Base-by-base conservation (phyloP, 2,329 filamentous ascomycete genomes). In the Hymenoscyphus repandus region DNA sequence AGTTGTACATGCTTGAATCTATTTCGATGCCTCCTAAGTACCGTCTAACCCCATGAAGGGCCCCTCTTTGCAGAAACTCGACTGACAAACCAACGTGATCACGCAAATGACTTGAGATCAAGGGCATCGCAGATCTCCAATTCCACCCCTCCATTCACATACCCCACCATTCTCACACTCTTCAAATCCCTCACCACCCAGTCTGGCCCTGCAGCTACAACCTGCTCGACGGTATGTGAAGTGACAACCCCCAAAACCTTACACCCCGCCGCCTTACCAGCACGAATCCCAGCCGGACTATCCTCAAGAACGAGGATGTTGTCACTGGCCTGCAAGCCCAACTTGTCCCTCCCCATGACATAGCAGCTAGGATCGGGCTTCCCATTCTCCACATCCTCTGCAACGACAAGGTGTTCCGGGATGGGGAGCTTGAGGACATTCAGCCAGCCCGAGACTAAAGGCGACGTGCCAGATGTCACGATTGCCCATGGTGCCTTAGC, bases 321-420 rank as follows among this genome's bases (percentile, higher is more conserved):
- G 18, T 43, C 55, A 1, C 45, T 53, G 10, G 45, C 43, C 17
- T 49, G 51, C 17, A 83, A 67, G 1, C 74, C 75, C 13, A 91
- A 75, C 55, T 77, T 77, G 59, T 79, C 73, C 42, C 81, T 79
- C 13, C 86, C 88, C 46, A 90, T 74, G 45, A 75, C 68, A 68
- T 91, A 92, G 71, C 87, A 89, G 12, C 77, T 70, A 22, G 88
- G 88, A 67, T 91, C 83, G 0, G 88, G 88, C 73, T 92, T 92
- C 53, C 88, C 88, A 59, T 82, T 74, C 57, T 75, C 70, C 30
- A 92, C 87, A 34, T 86, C 86, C 72, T 91, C 87, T 46, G 87
- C 88, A 6, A 85, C 83, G 54, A 92, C 79, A 45, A 91, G 74
- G 61, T 83, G 75, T 57, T 78, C 72, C 1, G 87, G 88, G 36